phyloP scores from a whole-genome alignment of 202 grass and related monocot species.

The Carex arenaria region DNA sequence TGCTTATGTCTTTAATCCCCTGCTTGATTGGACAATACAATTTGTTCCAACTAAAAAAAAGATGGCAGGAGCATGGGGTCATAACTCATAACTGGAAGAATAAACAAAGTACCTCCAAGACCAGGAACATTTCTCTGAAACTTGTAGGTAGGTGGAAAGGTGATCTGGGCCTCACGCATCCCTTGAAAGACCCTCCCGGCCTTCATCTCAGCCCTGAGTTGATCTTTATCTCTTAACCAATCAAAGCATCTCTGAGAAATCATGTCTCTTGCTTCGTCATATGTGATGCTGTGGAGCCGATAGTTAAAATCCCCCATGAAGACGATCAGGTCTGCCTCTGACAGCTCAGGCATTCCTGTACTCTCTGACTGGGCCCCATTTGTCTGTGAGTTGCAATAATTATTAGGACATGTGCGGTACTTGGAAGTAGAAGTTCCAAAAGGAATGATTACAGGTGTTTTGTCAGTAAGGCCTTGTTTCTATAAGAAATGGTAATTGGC shows the following conservation, averaged over 20 bases:
- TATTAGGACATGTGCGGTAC: conserved; percentile 27
- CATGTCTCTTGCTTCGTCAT: conserved; percentile 98
- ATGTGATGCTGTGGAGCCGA: conserved; percentile 80
- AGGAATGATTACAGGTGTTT: background rate
- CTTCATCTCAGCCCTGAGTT: conserved; percentile 91
- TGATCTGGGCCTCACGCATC: conserved; percentile 93
- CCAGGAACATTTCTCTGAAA: conserved; percentile 76
- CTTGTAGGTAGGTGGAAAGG: conserved; percentile 98
- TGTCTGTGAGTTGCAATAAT: conserved; percentile 37
- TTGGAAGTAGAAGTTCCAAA: background rate
- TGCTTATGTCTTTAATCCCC: background rate
- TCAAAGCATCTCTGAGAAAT: conserved; percentile 98
- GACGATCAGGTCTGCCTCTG: conserved; percentile 86
- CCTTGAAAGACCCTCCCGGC: conserved; percentile 96
- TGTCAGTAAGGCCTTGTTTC: background rate
- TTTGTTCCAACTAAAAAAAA: background rate
- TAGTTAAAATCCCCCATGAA: conserved; percentile 99
- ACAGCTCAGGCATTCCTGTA: conserved; percentile 69
- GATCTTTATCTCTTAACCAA: conserved; percentile 98
- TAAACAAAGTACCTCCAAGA: conserved; percentile 53
- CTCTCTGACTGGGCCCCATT: conserved; percentile 60
- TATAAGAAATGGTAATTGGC: background rate
- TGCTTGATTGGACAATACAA: background rate
- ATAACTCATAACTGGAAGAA: background rate
- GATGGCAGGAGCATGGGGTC: background rate